Evolutionary conservation across 179 eudicot species (phyloP).

Genomic region (Vitellaria paradoxa): DNA sequence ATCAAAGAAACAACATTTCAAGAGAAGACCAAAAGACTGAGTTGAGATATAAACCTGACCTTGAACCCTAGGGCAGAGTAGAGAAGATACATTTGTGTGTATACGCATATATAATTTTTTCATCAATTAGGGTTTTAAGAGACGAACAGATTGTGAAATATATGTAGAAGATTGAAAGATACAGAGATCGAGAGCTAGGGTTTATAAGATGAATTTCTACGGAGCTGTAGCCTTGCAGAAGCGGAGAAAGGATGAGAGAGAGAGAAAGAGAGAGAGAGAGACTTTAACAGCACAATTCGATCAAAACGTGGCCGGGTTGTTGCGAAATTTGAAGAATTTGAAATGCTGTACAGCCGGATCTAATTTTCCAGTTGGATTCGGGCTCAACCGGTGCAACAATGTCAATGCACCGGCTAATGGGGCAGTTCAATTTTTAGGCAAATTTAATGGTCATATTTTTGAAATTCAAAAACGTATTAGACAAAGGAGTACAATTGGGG

Average conservation of each 20-base stretch:
- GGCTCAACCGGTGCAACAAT: no score
- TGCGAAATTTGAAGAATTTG: no score
- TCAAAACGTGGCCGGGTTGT: slow-evolving; percentile 2
- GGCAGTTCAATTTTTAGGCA: no score
- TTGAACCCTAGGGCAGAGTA: background rate
- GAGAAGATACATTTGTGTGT: background rate
- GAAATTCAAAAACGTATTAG: no score
- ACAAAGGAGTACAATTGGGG: no score
- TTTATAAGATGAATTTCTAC: background rate
- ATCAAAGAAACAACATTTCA: background rate
- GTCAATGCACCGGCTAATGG: no score
- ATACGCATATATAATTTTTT: background rate
- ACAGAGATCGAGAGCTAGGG: background rate
- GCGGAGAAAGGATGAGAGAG: background rate
- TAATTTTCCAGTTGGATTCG: no score
- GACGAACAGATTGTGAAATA: background rate
- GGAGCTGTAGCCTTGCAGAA: background rate
- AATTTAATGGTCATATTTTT: no score
- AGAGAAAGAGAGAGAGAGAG: background rate
- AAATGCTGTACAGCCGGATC: no score
- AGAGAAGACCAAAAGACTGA: background rate
- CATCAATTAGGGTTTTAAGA: slow-evolving; percentile 2
- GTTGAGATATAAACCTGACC: slow-evolving; percentile 1
- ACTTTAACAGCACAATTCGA: background rate
- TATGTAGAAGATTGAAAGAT: background rate